phyloP scores from a whole-genome alignment of 2,329 filamentous ascomycete species.

The Pestalotiopsis sp. region DNA sequence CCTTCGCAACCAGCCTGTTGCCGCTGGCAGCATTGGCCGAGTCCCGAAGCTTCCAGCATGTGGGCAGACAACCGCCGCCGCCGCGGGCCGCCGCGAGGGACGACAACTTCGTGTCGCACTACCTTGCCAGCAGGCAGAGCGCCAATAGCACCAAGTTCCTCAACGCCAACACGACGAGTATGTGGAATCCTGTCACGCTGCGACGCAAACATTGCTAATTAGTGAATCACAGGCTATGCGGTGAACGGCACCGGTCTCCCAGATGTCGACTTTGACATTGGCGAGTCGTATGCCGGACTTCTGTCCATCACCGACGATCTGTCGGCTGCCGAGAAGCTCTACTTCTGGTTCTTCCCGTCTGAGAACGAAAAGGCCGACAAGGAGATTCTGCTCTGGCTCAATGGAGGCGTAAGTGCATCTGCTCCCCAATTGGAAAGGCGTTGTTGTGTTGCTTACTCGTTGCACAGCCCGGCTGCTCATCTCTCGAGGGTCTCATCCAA shows the following conservation, averaged over 20 bases:
- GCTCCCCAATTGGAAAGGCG: not conserved
- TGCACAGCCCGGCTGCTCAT: conserved; percentile 55
- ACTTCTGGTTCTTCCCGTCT: conserved; percentile 59
- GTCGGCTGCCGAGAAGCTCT: conserved; percentile 43
- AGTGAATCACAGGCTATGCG: conserved; percentile 46
- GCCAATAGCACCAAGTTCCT: conserved; percentile 23
- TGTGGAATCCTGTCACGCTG: conserved; percentile 7
- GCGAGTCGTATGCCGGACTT: conserved; percentile 59
- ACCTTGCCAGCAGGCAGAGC: conserved; percentile 24
- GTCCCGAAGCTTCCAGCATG: conserved; percentile 29
- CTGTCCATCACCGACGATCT: conserved; percentile 50
- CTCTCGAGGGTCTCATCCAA: conserved; percentile 68
- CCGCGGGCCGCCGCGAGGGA: conserved; percentile 6
- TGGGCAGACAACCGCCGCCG: conserved; percentile 27
- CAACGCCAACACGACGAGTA: conserved; percentile 30
- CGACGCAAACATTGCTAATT: not conserved
- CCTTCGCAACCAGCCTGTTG: conserved; percentile 22
- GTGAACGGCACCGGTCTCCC: conserved; percentile 63
- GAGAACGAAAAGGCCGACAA: conserved; percentile 42
- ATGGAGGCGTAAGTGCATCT: conserved; percentile 39
- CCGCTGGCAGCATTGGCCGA: conserved; percentile 20
- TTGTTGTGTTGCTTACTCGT: not conserved
- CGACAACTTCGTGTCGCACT: conserved; percentile 19
- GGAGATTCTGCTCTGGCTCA: conserved; percentile 55
- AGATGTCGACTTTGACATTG: conserved; percentile 64